Base-by-base conservation (phyloP, 768 basidiomycete species). In the Phlegmacium glaucopus region DNA sequence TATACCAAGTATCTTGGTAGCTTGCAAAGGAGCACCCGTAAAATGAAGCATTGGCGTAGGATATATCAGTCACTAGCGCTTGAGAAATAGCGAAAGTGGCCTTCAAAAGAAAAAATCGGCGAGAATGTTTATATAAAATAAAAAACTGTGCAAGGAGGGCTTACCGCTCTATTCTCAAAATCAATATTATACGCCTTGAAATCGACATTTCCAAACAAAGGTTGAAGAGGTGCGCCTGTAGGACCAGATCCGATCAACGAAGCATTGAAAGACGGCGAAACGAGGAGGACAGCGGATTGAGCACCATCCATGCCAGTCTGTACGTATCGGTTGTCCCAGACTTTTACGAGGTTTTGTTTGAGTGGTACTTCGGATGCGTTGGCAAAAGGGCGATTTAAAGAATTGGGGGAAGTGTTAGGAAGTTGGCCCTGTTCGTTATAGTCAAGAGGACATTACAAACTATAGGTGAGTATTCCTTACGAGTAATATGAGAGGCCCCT, bases 161-260 rank as follows among this genome's bases (percentile, higher is more conserved):
- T n/a, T 51, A 84, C 83, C n/a, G 82, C 83, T 50, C 77, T 69
- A 52, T 85, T 87, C 45, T 82, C 72, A 47, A 84, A 80, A 57
- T 85, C 75, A 49, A 86, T 77, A 52, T 85, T 85, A 51, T 85
- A 84, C 8, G 74, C 78, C 53, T 69, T 82, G 65, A 85, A 85
- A 54, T 87, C 75, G 17, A 59, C 50, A 49, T 68, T 80, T 0
- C 83, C 83, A 44, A 79, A 80, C 9, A 67, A 57, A 4, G 71
- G 70, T 51, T 80, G 72, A 1, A 70, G 61, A n/a, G 75, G 80
- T 0, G 80, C 81, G 1, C 81, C 81, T 6, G 72, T 77, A 1
- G 80, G 73, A 2, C 82, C 82, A 2, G 79, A 74, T 3, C 82
- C 81, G 39, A 83, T 82, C 38, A 83, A 62, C 27, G 80, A 77